Evolutionary conservation across 768 basidiomycete species (phyloP), one percentile per base, ranked within the genome.

Genomic region (Termitomyces sp.): DNA sequence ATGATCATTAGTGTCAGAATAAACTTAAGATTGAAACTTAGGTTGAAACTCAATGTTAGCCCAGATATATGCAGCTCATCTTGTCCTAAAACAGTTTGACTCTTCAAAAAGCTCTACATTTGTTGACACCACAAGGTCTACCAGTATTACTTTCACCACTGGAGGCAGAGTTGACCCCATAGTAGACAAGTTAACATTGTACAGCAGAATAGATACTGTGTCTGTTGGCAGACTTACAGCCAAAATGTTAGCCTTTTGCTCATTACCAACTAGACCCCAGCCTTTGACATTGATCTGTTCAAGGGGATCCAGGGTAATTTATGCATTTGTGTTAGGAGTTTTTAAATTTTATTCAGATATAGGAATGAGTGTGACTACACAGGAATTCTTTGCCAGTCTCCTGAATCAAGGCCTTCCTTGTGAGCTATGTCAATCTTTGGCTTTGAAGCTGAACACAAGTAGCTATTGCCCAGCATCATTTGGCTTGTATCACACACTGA

Each of bases 111-210:
- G 83, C 61, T 80, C 80, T 14, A 83, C 83, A 2, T 86, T 81
- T 62, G 73, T 81, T 38, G 79, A 80, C 64, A 75, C 73, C 11
- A 75, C 77, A 42, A 69, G 68, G 25, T 77, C 74, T 1, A 73
- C 66, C 59, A 78, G 76, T 29, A 80, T 85, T 60, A 77, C 77
- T n/a, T 85, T 86, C 68, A 71, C 75, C 17, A 85, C 85, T 2
- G 84, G 83, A 12, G 78, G 78, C 36, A 82, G 82, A 31, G 83
- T 85, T 5, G 82, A 84, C 66, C 83, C 83, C n/a, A 81, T 84
- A 6, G 70, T 79, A 8, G 75, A 81, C 65, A 73, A 73, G 32
- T 72, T 85, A 40, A 79, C 76, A 4, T 66, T 85, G 51, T 76
- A 77, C 12, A 77, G 72, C 59, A 83, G 67, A 0, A 74, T 56